phyloP scores from a whole-genome alignment of 495 filamentous ascomycete genomes.

The Daldinia decipiens region DNA sequence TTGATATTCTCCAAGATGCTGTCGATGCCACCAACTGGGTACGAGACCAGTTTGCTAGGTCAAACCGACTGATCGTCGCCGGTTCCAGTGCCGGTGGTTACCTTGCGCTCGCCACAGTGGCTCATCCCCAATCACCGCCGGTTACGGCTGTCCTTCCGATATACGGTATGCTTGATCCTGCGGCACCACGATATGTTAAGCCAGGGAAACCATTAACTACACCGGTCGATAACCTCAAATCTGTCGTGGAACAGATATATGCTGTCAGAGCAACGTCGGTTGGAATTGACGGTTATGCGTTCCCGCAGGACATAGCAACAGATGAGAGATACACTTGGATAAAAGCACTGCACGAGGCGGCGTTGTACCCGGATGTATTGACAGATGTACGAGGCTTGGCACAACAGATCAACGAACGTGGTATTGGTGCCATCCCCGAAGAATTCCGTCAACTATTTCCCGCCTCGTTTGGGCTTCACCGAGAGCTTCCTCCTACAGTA shows the following conservation, averaged over 20 bases:
- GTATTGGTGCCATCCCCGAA: not conserved
- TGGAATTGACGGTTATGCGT: conserved; percentile 7
- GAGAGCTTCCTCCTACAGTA: not conserved
- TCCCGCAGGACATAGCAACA: not conserved
- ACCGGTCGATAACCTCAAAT: conserved; percentile 1
- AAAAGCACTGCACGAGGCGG: conserved; percentile 4
- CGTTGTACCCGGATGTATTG: not conserved
- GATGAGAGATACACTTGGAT: not conserved
- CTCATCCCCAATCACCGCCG: conserved; percentile 1
- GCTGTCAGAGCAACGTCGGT: not conserved
- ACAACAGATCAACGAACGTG: not conserved
- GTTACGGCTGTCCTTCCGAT: not conserved
- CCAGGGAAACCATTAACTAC: not conserved
- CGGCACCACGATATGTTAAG: not conserved
- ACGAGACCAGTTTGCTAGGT: not conserved
- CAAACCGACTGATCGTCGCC: not conserved
- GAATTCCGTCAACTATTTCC: not conserved
- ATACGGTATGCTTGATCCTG: conserved; percentile 9
- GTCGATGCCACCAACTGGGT: not conserved
- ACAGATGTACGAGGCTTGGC: not conserved
- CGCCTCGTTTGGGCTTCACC: conserved; percentile 2
- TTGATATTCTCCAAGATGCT: conserved; percentile 5
- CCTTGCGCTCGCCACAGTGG: conserved; percentile 2
- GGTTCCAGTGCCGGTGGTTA: conserved; percentile 8
- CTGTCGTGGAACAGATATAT: not conserved